Conservation (phyloP, 495 filamentous ascomycete species). For the Daldinia vernicosa region DNA sequence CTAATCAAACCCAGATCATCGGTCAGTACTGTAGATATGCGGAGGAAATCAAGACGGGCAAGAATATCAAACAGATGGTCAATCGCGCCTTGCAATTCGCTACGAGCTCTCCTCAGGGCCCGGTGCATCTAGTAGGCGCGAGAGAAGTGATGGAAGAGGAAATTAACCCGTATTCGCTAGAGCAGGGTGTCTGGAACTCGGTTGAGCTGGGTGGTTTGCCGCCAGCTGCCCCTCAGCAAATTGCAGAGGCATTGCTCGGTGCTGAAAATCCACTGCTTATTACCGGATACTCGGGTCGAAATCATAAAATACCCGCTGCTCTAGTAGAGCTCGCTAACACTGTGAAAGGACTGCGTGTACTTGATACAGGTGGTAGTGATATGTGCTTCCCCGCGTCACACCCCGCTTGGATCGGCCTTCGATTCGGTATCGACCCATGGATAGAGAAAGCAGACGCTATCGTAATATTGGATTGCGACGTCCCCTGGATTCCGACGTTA, state of each 20-base stretch:
- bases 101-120: conserved; percentile 79
- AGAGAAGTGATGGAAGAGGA: conserved; percentile 95
- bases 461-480: conserved; percentile 84
- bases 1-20: conserved; percentile 91
- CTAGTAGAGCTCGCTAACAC: conserved; percentile 81
- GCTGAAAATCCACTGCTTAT: conserved; percentile 82
- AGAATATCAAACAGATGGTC: conserved; percentile 96
- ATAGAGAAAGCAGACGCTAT: conserved; percentile 86
- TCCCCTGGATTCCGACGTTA: conserved; percentile 71
- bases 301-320: conserved; percentile 71
- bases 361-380: conserved; percentile 91
- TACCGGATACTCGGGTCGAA: conserved; percentile 84
- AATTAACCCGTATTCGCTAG: conserved; percentile 78
- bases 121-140: conserved; percentile 85
- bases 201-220: conserved; percentile 81
- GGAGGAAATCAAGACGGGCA: conserved; percentile 88
- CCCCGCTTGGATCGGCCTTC: conserved; percentile 72
- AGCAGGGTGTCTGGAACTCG: conserved; percentile 77
- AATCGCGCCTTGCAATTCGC: conserved; percentile 91
- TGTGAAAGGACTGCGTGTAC: conserved; percentile 80
- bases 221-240: conserved; percentile 67
- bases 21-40: conserved; percentile 94
- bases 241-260: conserved; percentile 73
- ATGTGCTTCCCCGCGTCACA: conserved; percentile 96
- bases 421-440: conserved; percentile 77